A percentile compares a stretch with the other conserved stretches of the same genome.
Conservation (phyloP, 2,329 filamentous ascomycete genomes). For the Talaromyces atroroseus region DNA sequence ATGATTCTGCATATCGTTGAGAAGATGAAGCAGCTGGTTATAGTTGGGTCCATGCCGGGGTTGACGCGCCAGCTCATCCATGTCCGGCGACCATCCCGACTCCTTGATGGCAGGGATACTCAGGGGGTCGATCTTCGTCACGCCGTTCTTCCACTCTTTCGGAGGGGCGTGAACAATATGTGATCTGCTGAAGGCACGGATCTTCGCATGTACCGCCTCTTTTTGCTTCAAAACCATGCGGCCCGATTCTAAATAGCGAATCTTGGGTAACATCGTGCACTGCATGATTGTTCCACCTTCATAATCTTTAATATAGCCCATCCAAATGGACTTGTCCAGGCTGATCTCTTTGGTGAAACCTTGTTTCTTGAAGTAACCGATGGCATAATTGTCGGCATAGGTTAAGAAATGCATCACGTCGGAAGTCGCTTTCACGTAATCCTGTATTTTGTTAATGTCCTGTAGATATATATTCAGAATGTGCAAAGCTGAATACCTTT, state of each 20-base stretch:
- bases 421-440: conserved; percentile 95
- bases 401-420: conserved; percentile 98
- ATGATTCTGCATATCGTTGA: conserved; percentile 94
- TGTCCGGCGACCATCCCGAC: conserved; percentile 92
- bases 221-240: conserved; percentile 97
- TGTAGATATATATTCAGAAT: not conserved
- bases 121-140: conserved; percentile 73
- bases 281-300: conserved; percentile 99
- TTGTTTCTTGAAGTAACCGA: conserved; percentile 98
- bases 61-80: conserved; percentile 93
- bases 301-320: conserved; percentile 99
- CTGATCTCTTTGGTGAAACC: conserved; percentile 99
- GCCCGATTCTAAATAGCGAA: conserved; percentile 87
- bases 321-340: conserved; percentile 83
- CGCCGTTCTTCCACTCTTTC: conserved; percentile 73
- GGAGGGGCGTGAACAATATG: conserved; percentile 84
- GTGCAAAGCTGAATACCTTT: conserved; percentile 50
- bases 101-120: conserved; percentile 81
- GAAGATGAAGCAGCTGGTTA: conserved; percentile 83
- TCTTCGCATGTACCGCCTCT: conserved; percentile 90
- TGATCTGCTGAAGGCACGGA: conserved; percentile 80
- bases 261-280: conserved; percentile 91
- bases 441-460: conserved; percentile 29
- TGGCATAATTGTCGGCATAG: conserved; percentile 98
- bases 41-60: conserved; percentile 95